Base-by-base conservation (phyloP, 2,329 filamentous ascomycete species). In the Alternaria alternata region DNA sequence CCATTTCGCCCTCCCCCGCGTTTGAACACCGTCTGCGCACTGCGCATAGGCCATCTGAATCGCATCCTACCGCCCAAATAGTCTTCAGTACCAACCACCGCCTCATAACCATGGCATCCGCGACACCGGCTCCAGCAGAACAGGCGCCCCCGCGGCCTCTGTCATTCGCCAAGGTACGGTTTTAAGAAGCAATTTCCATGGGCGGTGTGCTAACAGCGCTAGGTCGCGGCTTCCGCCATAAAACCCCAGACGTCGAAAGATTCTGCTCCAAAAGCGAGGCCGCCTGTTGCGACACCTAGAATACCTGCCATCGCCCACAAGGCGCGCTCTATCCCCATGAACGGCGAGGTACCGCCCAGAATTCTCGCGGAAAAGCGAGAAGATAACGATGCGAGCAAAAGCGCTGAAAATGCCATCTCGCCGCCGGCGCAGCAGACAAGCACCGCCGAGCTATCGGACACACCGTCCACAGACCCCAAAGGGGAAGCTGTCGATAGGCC, bases 121-220 rank as follows among this genome's bases (percentile, higher is more conserved):
- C 73, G 51, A 65, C 72, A 44, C 66, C 75, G 39, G 65, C 70
- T 14, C 63, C 72, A 53, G 56, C 68, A 28, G 76, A 78, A 53
- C 67, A 73, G 51, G 55, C 67, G 28, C 66, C 68, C 81, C 62
- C 65, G 54, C 88, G 87, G 79, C 85, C 89, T 69, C 54, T 61
- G 28, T 92, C 90, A 43, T 93, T 93, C 83, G 91, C 91, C 79
- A 93, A 91, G 86, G 91, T 92, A 81, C 59, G 83, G 70, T 32
- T 11, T 14, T 14, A 30, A 39, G 3, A 39, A 41, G 3, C 47
- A 16, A 16, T 28, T 20, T 12, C 26, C 4, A 12, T 36, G 7
- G 12, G 3, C 44, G 34, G 47, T 30, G 26, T 53, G 47, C 69
- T 76, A 54, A 74, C 42, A 43, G 18, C 52, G 14, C n/a, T 36